These are phyloP conservation scores for Rhododendron kiyosumense DNA, from an alignment of 148 eudicot genomes.

Conservation along the genomic window DNA sequence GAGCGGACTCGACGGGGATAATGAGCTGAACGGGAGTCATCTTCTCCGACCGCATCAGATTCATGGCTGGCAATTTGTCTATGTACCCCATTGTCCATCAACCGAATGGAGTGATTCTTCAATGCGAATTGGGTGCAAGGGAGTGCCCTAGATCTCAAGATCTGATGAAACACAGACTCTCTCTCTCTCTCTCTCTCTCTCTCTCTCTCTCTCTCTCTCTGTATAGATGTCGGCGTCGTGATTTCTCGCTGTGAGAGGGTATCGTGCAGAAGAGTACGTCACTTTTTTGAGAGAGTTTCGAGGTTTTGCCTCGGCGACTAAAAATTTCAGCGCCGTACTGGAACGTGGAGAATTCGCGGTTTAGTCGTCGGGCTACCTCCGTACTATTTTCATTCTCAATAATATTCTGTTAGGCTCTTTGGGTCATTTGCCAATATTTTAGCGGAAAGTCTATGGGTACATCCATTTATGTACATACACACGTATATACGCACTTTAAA, in stretches of 20 bases:
- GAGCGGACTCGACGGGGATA: conserved; percentile 91
- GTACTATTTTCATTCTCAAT: too few relatives aligned
- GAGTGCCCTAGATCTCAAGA: not conserved
- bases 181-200: not conserved
- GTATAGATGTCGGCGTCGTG: not conserved
- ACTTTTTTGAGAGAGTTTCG: not conserved
- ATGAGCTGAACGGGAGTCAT: conserved; percentile 87
- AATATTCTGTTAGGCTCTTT: too few relatives aligned
- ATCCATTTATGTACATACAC: too few relatives aligned
- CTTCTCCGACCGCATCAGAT: conserved; percentile 99
- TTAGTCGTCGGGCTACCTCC: not conserved
- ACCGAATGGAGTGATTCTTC: conserved; percentile 12
- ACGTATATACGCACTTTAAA: too few relatives aligned
- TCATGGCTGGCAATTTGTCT: conserved; percentile 70
- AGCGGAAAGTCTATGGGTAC: too few relatives aligned
- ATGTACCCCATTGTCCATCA: conserved; percentile 69
- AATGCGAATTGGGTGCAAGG: not conserved
- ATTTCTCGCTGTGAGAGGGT: too few relatives aligned
- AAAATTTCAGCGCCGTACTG: not conserved
- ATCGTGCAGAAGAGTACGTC: too few relatives aligned
- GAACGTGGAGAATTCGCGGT: not conserved
- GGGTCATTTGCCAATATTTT: too few relatives aligned
- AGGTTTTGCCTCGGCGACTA: not conserved
- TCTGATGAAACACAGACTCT: not conserved
- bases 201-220: not conserved